Base-by-base conservation (phyloP, 371 early-diverging fungal species). In the Mortierella sp. region DNA sequence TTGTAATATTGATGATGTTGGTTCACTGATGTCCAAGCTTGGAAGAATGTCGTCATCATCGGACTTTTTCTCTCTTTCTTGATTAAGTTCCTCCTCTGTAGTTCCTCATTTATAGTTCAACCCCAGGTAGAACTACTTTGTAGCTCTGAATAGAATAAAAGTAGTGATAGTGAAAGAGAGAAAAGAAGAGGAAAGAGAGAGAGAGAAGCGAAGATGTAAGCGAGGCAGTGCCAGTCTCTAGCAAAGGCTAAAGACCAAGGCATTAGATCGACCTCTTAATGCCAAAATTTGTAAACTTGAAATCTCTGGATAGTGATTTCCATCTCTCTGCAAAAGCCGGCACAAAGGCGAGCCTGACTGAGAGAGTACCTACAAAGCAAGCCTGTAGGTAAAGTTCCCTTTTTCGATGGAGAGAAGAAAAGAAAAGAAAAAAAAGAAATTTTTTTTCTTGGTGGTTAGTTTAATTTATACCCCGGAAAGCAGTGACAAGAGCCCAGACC, bases 291-390 rank as follows among this genome's bases (percentile, higher is more conserved):
- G n/a, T 49, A 19, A 49, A 49, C 49, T 49, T 49, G 49, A 23
- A 49, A 49, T 49, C 49, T 49, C 49, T 49, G 15, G 49, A 49
- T 49, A 49, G 8, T n/a, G 49, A 49, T 49, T 49, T n/a, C 49
- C 49, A 49, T 49, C 49, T 49, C 49, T 8, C 19, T 49, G 49
- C 49, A 49, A 22, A n/a, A 49, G 49, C 23, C 49, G 2, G 49
- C 49, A 8, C 49, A 49, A 49, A 49, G 49, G 23, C 49, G n/a
- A 49, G 23, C 49, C 49, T 49, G 49, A 49, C 49, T 2, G 15
- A n/a, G 49, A 49, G 49, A 19, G 49, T 49, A n/a, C 49, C 49
- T 8, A 49, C 23, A 49, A 8, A n/a, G 23, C 8, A 49, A 19
- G 19, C 23, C 6, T 40, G 13, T 40, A 13, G 40, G 40, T 9